Evolutionary conservation across 2,329 filamentous ascomycete species (phyloP), one percentile per base, ranked within the genome.

Genomic region (Mycosphaerelloides madeirae): DNA sequence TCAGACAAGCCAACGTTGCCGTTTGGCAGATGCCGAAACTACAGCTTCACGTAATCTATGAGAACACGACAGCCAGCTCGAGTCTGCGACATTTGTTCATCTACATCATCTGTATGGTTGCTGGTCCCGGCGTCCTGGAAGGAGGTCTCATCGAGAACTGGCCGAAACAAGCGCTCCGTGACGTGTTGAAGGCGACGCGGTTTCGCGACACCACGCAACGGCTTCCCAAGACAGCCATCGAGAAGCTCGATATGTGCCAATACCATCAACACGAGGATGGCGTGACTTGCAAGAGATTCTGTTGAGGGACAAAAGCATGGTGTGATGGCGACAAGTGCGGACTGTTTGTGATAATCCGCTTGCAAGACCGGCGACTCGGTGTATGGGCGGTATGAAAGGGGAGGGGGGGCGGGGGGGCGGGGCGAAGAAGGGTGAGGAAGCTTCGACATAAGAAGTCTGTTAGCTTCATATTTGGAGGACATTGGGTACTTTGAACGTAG

Each of bases 201-300:
- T 5, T 11, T 20, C 12, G 11, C 5, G 32, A 35, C 7, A 14
- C 12, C 5, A 25, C 18, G 6, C 32, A 12, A 29, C 32, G 15
- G 18, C 15, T 41, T 6, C 2, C 1, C 14, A 32, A 33, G 19
- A 22, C 33, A 3, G 13, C 25, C 3, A n/a, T 40, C 16, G 12
- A 12, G 3, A 29, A 38, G n/a, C 18, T 37, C 29, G 18, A 43
- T 31, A 31, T 40, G 20, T 43, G 44, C 25, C 12, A 15, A 9
- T 47, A 31, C 14, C 40, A 47, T 16, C 39, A 31, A 6, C 44
- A 47, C 13, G 44, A 47, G 29, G 29, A 44, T 3, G 41, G 40
- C 2, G 32, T 44, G 15, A 38, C 12, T 15, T 47, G 48, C 33
- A 19, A 28, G 28, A 41, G 43, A 15, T 32, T 33, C 25, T 29